Evolutionary conservation across 2,329 filamentous ascomycete species (phyloP), one percentile per base, ranked within the genome.

Genomic region (Calonectria hongkongensis): DNA sequence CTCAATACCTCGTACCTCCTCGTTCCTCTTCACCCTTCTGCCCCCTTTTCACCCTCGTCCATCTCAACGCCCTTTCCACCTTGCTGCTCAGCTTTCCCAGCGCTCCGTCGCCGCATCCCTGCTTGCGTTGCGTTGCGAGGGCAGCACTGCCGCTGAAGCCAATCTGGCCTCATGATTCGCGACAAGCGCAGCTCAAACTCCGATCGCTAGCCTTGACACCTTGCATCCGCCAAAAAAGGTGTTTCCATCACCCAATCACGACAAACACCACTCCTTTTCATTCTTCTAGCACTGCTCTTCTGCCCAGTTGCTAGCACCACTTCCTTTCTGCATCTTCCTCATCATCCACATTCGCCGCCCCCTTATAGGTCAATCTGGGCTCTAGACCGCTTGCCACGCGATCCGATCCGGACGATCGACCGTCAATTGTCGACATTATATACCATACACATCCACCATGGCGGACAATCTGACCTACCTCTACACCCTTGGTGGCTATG

Each of bases 401-500:
- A 73, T 41, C 62, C 54, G 60, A 68, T 48, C 45, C 65, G 41
- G 54, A 67, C 67, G 74, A 58, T 16, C 51, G 71, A 66, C n/a
- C 36, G 58, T 36, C 68, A 60, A 66, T 21, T 36, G 45, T 36
- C 41, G 25, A 39, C 4, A 27, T 25, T 68, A 62, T 51, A 68
- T 70, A 48, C 47, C 48, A 60, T 16, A 74, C 39, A 51, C 54
- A 63, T 71, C 21, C 77, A 79, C 62, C 74, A 84, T 84, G 83
- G 75, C 81, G 51, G 82, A 84, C 67, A 80, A 71, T 69, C 83
- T 84, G 80, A 81, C 73, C 72, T 82, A 82, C 56, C 62, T 85
- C 39, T 85, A 84, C 75, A 86, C 84, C 39, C 68, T 84, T 43
- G 79, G 80, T 68, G 83, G 82, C 64, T 86, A 86, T 71, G 82